Base-by-base conservation (phyloP, 305 asterid genomes). In the Fraxinus sp. region DNA sequence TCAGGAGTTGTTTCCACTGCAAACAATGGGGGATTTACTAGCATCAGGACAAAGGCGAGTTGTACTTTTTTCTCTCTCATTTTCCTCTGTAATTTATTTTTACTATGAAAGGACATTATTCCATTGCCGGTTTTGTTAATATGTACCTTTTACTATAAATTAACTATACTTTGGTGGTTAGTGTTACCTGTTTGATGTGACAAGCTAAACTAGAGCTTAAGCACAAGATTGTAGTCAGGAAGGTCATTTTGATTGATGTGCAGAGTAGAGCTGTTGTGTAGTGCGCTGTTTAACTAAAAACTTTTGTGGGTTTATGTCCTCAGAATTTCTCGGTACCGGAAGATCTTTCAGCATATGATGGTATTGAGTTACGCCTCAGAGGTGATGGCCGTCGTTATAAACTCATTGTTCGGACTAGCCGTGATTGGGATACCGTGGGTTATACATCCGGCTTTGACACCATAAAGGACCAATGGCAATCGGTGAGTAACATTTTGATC, bases 381-480 rank as follows among this genome's bases (percentile, higher is more conserved):
- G 99, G 99, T 75, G 97, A 95, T 89, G 99, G 98, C 9, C 86
- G 88, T 81, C 90, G 96, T 77, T 95, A 95, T 84, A 95, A 95
- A 82, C 92, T 95, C 86, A 90, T 94, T 78, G 62, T 95, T 78
- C 93, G 97, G 79, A 94, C 93, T 46, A 95, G 97, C 86, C 90
- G 90, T 83, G 97, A 94, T 81, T 94, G 99, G 98, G 99, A 95
- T 83, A 91, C 99, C 4, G 92, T 95, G 59, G 99, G 98, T 26
- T 94, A 93, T 83, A 93, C 97, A 18, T 49, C 74, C 16, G 90
- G 94, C 84, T 95, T 95, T 24, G 97, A 94, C 86, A 92, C 99
- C 4, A 85, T 88, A 80, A 92, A 90, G 85, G 96, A 94, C 79
- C 94, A 91, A 84, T 95, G 99, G 97, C 97, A 94, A 84, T 88